phyloP scores from a whole-genome alignment of 2,329 filamentous ascomycete genomes.

The Colletotrichum shisoi region DNA sequence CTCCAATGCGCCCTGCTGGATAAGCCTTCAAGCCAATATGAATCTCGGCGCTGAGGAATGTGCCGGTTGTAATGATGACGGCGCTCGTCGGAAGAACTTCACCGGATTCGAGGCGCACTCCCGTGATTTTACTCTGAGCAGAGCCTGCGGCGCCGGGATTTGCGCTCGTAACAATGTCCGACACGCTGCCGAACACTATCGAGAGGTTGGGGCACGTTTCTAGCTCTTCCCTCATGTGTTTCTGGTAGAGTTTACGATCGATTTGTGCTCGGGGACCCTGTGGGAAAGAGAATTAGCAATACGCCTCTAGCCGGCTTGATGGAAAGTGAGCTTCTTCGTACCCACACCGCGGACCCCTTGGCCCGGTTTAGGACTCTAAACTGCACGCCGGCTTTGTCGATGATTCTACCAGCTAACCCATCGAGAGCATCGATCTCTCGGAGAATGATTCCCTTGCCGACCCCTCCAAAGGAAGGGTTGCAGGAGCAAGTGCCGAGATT shows the following conservation, averaged over 20 bases:
- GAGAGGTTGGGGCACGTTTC: constrained; percentile 77
- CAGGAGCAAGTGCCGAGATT: constrained; percentile 96
- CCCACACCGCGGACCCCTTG: constrained; percentile 95
- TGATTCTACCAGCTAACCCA: constrained; percentile 84
- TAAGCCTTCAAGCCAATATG: constrained; percentile 88
- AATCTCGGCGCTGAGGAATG: constrained; percentile 94
- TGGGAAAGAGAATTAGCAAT: neutral
- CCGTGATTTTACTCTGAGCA: constrained; percentile 68
- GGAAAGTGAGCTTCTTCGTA: constrained; percentile 44
- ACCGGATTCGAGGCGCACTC: constrained; percentile 86
- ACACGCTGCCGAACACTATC: constrained; percentile 85
- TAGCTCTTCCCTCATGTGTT: constrained; percentile 89
- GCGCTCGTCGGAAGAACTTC: constrained; percentile 80
- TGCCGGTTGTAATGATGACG: constrained; percentile 95
- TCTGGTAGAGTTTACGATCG: constrained; percentile 86
- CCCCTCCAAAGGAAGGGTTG: constrained; percentile 97
- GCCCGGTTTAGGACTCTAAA: constrained; percentile 87
- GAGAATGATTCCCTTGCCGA: constrained; percentile 96
- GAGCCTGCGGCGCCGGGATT: constrained; percentile 54
- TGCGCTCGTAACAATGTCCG: constrained; percentile 82
- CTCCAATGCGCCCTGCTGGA: constrained; percentile 90
- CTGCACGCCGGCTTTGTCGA: constrained; percentile 94
- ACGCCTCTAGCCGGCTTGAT: neutral
- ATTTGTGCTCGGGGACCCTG: constrained; percentile 92
- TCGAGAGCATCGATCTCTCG: constrained; percentile 95